Conservation (phyloP, 2,329 filamentous ascomycete genomes). For the Alternaria atra region DNA sequence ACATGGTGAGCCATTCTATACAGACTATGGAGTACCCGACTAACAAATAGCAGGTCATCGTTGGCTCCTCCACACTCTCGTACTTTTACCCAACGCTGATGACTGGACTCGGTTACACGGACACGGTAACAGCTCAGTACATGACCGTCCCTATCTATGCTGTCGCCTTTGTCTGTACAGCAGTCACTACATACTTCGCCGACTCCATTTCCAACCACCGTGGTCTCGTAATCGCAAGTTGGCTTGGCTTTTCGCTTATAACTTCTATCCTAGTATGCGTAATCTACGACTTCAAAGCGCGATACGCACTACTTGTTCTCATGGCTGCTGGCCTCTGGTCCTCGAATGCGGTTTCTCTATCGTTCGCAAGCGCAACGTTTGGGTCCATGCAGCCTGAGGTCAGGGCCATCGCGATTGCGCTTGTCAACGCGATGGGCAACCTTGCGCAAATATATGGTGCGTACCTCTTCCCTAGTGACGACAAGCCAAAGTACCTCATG, state of each 20-base stretch:
- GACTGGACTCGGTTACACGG: conserved; percentile 60
- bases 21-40: conserved; percentile 23
- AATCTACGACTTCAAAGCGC: conserved; percentile 61
- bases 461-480: conserved; percentile 60
- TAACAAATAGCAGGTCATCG: conserved; percentile 47
- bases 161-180: conserved; percentile 61
- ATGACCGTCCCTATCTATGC: conserved; percentile 65
- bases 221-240: conserved; percentile 59
- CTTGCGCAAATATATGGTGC: conserved; percentile 65
- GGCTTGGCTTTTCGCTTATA: conserved; percentile 56
- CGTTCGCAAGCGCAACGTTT: conserved; percentile 64
- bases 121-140: conserved; percentile 58
- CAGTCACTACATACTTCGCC: conserved; percentile 57
- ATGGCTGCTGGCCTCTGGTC: conserved; percentile 66
- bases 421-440: conserved; percentile 65
- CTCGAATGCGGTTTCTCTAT: conserved; percentile 61
- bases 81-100: conserved; percentile 66
- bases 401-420: conserved; percentile 61
- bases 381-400: conserved; percentile 59
- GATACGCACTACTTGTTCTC: conserved; percentile 64
- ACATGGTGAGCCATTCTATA: conserved; percentile 52
- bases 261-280: conserved; percentile 52
- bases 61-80: conserved; percentile 60
- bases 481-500: conserved; percentile 57
- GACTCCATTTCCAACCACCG: conserved; percentile 59